These are phyloP conservation scores for Caryopteris hybrid DNA, from an alignment of 305 asterid genomes.

Conservation along the genomic window DNA sequence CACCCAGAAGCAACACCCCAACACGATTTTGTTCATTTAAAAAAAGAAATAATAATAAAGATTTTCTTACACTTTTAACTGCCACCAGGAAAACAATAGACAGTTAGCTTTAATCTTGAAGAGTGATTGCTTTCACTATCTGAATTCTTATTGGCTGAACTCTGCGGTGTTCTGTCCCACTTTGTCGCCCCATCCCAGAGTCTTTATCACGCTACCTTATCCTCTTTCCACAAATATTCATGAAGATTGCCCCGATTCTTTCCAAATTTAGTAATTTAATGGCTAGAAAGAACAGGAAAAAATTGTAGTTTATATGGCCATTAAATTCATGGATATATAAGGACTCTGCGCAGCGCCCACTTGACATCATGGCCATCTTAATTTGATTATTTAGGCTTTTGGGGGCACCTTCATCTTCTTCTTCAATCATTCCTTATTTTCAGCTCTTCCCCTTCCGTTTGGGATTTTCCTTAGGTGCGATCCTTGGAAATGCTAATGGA, in stretches of 20 bases:
- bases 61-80: conserved; percentile 6
- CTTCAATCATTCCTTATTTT: conserved; percentile 4
- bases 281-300: background rate
- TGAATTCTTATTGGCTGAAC: conserved; percentile 41
- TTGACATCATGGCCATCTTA: conserved; percentile 28
- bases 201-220: conserved; percentile 51
- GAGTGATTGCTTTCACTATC: conserved; percentile 27
- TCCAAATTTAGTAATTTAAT: conserved; percentile 23
- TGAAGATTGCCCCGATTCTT: conserved; percentile 11
- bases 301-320: conserved; percentile 5
- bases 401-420: conserved; percentile 10
- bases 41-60: no score
- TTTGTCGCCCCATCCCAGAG: conserved; percentile 33
- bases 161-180: conserved; percentile 42
- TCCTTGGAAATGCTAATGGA: conserved; percentile 61
- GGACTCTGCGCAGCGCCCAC: conserved; percentile 18
- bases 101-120: conserved; percentile 14
- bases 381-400: conserved; percentile 17
- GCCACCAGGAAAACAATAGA: background rate
- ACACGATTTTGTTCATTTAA: background rate
- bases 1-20: background rate
- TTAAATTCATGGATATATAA: conserved; percentile 14
- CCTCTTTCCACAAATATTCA: conserved; percentile 33
- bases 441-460: conserved; percentile 16
- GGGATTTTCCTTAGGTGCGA: conserved; percentile 5